Percentiles rank a stretch among this genome's conserved stretches.
These are phyloP conservation scores for Ogataea saltuana DNA, from an alignment of 805 yeast species.

Conservation along the genomic window DNA sequence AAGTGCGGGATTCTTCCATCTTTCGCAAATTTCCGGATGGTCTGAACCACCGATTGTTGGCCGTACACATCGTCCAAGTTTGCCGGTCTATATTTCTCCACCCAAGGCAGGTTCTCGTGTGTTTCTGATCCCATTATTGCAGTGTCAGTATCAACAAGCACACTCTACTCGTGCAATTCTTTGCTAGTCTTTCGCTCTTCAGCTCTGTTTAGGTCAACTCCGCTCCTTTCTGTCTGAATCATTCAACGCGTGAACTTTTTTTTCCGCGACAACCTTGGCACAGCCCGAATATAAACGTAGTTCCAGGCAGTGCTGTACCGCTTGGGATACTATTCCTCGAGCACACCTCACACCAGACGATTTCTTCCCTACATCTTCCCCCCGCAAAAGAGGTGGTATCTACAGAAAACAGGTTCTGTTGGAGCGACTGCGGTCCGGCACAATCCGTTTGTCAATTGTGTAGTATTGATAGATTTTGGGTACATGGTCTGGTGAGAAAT, in stretches of 20 bases:
- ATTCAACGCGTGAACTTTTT: too few relatives aligned
- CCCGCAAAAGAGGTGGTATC: too few relatives aligned
- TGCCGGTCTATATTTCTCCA: conserved; percentile 91
- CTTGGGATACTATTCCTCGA: too few relatives aligned
- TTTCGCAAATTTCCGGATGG: conserved; percentile 80
- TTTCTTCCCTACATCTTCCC: too few relatives aligned
- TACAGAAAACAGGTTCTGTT: conserved; percentile 5
- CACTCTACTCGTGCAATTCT: too few relatives aligned
- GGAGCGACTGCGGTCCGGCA: background rate
- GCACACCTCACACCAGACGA: too few relatives aligned
- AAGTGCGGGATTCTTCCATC: conserved; percentile 88
- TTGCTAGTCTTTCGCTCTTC: too few relatives aligned
- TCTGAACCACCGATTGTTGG: conserved; percentile 80
- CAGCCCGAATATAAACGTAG: too few relatives aligned
- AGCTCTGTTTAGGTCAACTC: too few relatives aligned
- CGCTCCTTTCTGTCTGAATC: conserved; percentile 11
- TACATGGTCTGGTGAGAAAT: background rate
- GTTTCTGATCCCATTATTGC: background rate
- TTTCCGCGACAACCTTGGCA: too few relatives aligned
- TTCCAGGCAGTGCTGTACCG: too few relatives aligned
- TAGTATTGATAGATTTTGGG: background rate
- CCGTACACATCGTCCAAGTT: conserved; percentile 87
- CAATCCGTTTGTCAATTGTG: background rate
- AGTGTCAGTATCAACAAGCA: too few relatives aligned
- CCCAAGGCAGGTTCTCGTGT: conserved; percentile 72